phyloP scores from a whole-genome alignment of 441 rosid species.

The Aleurites moluccanus region DNA sequence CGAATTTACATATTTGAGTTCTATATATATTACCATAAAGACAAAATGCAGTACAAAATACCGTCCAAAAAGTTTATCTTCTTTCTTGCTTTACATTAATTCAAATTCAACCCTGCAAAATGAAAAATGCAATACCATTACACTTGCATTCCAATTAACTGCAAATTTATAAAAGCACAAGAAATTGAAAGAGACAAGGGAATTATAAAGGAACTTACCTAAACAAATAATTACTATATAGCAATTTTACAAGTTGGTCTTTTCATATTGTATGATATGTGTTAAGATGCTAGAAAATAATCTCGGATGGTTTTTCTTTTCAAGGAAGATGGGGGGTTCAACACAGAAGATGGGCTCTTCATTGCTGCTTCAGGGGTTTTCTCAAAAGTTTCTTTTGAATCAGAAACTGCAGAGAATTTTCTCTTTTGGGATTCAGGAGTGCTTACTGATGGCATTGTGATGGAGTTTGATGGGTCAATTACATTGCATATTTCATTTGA shows the following conservation, averaged over 20 bases:
- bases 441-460: conserved; percentile 29
- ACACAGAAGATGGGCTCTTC: conserved; percentile 78
- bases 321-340: conserved; percentile 81
- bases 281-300: conserved; percentile 56
- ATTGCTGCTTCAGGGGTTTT: conserved; percentile 59
- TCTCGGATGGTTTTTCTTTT: conserved; percentile 86
- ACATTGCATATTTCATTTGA: conserved; percentile 26
- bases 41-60: background rate
- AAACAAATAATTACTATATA: background rate
- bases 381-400: conserved; percentile 40
- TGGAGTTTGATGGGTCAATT: conserved; percentile 29
- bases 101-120: conserved; percentile 25
- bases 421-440: conserved; percentile 68
- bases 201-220: background rate
- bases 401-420: conserved; percentile 30
- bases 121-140: background rate
- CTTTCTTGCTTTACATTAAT: conserved; percentile 12
- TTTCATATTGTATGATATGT: background rate
- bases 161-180: background rate
- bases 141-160: background rate
- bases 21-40: background rate
- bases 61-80: conserved; percentile 7
- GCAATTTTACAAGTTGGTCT: background rate
- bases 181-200: background rate
- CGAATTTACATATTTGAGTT: background rate